phyloP scores from a whole-genome alignment of 352 stramenopile genomes.

The Pilasporangium apinafurcum region DNA sequence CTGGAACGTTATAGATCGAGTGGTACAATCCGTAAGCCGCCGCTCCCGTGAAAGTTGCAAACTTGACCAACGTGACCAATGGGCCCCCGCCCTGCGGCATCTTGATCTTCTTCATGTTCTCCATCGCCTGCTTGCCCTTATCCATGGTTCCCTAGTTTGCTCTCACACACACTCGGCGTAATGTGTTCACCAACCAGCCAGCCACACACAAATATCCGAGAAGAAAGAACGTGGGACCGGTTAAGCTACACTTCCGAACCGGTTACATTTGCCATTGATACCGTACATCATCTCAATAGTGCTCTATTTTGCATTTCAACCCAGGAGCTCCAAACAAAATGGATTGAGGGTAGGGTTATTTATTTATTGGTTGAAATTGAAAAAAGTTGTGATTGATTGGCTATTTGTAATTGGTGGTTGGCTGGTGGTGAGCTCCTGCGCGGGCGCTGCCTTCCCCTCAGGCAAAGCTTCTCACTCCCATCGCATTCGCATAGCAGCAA shows the following conservation, averaged over 20 bases:
- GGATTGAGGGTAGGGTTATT: background rate
- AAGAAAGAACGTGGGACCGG: too few species aligned
- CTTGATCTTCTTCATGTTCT: slow-evolving; percentile 89
- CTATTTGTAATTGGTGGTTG: slow-evolving; percentile 36
- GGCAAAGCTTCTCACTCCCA: slow-evolving; percentile 34
- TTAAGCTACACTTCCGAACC: too few species aligned
- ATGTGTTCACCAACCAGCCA: slow-evolving; percentile 9
- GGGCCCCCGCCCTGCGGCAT: slow-evolving; percentile 67
- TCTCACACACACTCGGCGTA: slow-evolving; percentile 3
- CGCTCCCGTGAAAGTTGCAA: slow-evolving; percentile 50
- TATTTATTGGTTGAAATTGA: slow-evolving; percentile 15
- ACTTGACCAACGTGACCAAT: slow-evolving; percentile 47
- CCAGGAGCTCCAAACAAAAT: too few species aligned
- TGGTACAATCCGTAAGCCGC: slow-evolving; percentile 76
- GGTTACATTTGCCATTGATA: too few species aligned
- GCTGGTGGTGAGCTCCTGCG: slow-evolving; percentile 20
- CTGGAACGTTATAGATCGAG: slow-evolving; percentile 85
- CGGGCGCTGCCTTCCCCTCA: background rate
- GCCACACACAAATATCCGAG: too few species aligned
- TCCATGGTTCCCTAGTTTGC: slow-evolving; percentile 41
- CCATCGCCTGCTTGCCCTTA: slow-evolving; percentile 80
- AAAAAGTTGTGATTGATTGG: too few species aligned
- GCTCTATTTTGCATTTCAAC: too few species aligned
- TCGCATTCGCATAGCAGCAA: slow-evolving; percentile 63
- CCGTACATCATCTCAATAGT: too few species aligned